Evolutionary conservation across 371 early-diverging fungal genomes (phyloP).

Genomic region (Saksenaea oblongispora): DNA sequence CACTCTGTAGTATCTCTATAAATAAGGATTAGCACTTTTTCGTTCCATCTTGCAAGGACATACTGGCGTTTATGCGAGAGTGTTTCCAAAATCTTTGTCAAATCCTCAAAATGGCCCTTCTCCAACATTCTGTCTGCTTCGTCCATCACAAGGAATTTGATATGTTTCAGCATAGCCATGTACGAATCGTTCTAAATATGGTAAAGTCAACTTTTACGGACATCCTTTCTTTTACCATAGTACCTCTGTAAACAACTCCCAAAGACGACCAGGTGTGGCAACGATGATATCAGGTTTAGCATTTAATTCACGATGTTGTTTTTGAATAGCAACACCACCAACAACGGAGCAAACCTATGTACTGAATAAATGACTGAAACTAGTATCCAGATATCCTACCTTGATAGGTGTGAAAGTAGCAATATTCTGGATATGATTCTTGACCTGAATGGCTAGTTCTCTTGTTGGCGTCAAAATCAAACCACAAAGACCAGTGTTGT

Average conservation of each 20-base stretch:
- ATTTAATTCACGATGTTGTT: constrained; percentile 80
- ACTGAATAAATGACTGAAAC: neutral
- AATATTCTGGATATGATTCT: constrained; percentile 70
- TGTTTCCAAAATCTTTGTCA: constrained; percentile 63
- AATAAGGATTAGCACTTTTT: neutral
- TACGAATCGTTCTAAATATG: constrained; percentile 48
- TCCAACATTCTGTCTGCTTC: constrained; percentile 99
- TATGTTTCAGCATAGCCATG: constrained; percentile 51
- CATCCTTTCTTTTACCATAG: constrained; percentile 10
- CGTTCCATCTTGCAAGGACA: constrained; percentile 1
- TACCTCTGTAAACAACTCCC: constrained; percentile 85
- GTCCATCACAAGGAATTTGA: constrained; percentile 86
- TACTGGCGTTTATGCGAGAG: constrained; percentile 55
- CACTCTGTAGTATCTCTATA: constrained; percentile 41
- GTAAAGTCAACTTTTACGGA: neutral
- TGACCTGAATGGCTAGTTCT: constrained; percentile 91
- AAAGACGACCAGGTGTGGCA: constrained; percentile 98
- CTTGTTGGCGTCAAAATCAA: constrained; percentile 90
- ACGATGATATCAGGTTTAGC: constrained; percentile 85
- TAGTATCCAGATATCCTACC: constrained; percentile 22
- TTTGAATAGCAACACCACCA: constrained; percentile 93
- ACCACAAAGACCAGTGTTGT: constrained; percentile 36
- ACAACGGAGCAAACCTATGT: constrained; percentile 71
- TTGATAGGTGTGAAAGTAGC: constrained; percentile 56
- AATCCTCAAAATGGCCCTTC: constrained; percentile 85